Evolutionary conservation across 2,329 filamentous ascomycete genomes (phyloP).

Genomic region (Ophiostoma australiae): DNA sequence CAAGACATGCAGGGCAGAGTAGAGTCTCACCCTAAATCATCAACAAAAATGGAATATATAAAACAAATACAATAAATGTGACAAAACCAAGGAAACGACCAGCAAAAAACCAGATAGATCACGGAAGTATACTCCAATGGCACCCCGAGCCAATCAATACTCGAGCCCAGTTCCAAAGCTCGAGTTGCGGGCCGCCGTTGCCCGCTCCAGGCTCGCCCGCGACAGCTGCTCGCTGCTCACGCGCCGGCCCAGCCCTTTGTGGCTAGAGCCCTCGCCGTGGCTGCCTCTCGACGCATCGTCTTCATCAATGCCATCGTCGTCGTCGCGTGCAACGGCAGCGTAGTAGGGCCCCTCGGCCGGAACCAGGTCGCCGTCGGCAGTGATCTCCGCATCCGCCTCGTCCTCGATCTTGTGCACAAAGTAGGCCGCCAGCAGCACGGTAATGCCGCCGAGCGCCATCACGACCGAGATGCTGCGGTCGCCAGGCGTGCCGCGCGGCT

Average conservation of each 20-base stretch:
- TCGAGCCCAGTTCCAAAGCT: slow-evolving; percentile 46
- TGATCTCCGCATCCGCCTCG: slow-evolving; percentile 49
- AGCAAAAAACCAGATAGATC: neutral
- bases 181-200: slow-evolving; percentile 45
- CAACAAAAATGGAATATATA: neutral
- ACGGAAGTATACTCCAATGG: neutral
- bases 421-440: slow-evolving; percentile 70
- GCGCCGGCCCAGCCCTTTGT: slow-evolving; percentile 34
- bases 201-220: slow-evolving; percentile 43
- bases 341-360: slow-evolving; percentile 40
- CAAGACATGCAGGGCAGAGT: neutral
- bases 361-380: slow-evolving; percentile 35
- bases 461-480: slow-evolving; percentile 87
- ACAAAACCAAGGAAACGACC: neutral
- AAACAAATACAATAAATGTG: neutral
- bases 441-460: slow-evolving; percentile 74
- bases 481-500: slow-evolving; percentile 75
- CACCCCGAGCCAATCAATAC: slow-evolving; percentile 34
- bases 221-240: slow-evolving; percentile 41
- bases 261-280: neutral
- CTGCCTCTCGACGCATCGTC: neutral
- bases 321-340: slow-evolving; percentile 12
- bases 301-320: neutral
- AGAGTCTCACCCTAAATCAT: neutral
- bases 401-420: slow-evolving; percentile 65